These are phyloP conservation scores for Cladobotryum mycophilum DNA, from an alignment of 2,329 filamentous ascomycete species.

Conservation along the genomic window DNA sequence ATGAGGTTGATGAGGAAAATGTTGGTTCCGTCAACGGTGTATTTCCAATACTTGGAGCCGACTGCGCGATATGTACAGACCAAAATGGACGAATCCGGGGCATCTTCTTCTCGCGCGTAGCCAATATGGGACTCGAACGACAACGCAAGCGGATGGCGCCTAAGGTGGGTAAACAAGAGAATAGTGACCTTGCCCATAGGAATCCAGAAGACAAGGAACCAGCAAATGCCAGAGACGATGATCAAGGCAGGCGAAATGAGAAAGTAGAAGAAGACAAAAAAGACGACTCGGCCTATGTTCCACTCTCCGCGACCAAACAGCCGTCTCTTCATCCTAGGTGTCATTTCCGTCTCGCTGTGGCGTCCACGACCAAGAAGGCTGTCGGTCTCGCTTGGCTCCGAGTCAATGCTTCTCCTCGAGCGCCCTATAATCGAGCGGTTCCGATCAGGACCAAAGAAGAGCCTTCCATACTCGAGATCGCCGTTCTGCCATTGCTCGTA, in stretches of 20 bases:
- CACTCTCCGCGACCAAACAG: constrained; percentile 93
- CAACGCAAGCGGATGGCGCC: constrained; percentile 84
- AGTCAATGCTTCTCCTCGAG: constrained; percentile 83
- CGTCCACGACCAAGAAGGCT: constrained; percentile 66
- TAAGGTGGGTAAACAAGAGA: constrained; percentile 82
- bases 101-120: constrained; percentile 63
- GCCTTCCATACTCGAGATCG: constrained; percentile 86
- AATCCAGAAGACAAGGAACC: constrained; percentile 95
- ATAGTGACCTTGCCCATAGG: constrained; percentile 96
- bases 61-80: constrained; percentile 96
- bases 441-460: constrained; percentile 86
- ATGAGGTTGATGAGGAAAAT: constrained; percentile 98
- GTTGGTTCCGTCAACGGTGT: constrained; percentile 96
- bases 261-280: constrained; percentile 94
- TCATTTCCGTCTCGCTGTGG: constrained; percentile 42
- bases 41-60: constrained; percentile 96
- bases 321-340: constrained; percentile 61
- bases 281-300: constrained; percentile 90
- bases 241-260: constrained; percentile 82
- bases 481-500: constrained; percentile 99
- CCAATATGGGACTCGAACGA: constrained; percentile 85
- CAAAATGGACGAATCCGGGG: constrained; percentile 76
- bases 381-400: constrained; percentile 75
- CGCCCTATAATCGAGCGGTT: constrained; percentile 78
- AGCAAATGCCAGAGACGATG: constrained; percentile 80